Base-by-base conservation (phyloP, 2,329 filamentous ascomycete genomes). In the Pseudocercospora pini-densiflorae region DNA sequence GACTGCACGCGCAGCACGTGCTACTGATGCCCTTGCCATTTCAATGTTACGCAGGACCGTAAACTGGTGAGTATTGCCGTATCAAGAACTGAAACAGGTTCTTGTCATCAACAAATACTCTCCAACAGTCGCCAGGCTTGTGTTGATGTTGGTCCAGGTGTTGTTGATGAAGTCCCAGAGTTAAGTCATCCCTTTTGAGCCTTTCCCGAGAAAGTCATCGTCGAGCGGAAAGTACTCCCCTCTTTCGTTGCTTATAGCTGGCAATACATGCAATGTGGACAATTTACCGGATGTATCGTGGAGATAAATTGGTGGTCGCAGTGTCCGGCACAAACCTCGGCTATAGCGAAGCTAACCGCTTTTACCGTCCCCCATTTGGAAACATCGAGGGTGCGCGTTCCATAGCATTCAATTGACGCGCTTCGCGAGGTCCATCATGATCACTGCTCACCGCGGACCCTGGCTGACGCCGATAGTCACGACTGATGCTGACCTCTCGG, bases 341-440 rank as follows among this genome's bases (percentile, higher is more conserved):
- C 51, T 55, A 55, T 55, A 10, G 2, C 27, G 27, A 31, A 55
- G 24, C 27, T 55, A 55, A 55, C 51, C 23, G 27, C 51, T 33
- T 55, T 55, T 55, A 10, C 51, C 51, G 51, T 55, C 24, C 16
- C 23, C 51, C 27, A 55, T 55, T 51, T 9, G 47, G 40, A n/a
- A 8, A 14, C 33, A 36, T 36, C 29, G 29, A 16, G 12, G 33
- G 33, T 36, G 33, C 33, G 33, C 33, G 5, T 33, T 33, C 31
- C 31, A 33, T 33, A 33, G 9, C 9, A 33, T 33, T 36, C 33
- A 36, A 36, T 36, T 16, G 10, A 36, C 33, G 33, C 12, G 33
- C 33, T 36, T 36, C 33, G 33, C 33, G 33, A 14, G 33, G 12
- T 16, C 33, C 33, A 31, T 33, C n/a, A n/a, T n/a, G n/a, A n/a